Conservation (phyloP, 441 rosid species). For the Gossypium armourianum region DNA sequence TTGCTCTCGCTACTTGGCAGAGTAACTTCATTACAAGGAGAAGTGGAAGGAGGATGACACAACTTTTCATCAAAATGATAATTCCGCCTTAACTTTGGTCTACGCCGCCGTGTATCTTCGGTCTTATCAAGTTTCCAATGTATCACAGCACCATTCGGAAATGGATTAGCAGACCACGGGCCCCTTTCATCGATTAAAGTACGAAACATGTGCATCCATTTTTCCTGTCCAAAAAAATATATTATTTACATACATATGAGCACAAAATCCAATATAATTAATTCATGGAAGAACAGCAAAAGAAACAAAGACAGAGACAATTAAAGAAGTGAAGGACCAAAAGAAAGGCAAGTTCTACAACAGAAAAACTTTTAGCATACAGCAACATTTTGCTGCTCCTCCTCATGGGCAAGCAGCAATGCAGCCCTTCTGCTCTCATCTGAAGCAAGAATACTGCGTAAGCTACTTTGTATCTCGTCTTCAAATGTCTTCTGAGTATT, state of each 20-base stretch:
- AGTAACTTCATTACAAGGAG: conserved; percentile 37
- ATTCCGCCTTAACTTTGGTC: conserved; percentile 81
- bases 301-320: neutral
- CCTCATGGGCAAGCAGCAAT: conserved; percentile 59
- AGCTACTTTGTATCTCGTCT: conserved; percentile 58
- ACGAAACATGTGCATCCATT: conserved; percentile 94
- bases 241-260: conserved; percentile 8
- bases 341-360: conserved; percentile 1
- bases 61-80: conserved; percentile 84
- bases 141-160: conserved; percentile 57
- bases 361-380: conserved; percentile 31
- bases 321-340: neutral
- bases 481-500: conserved; percentile 56
- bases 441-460: conserved; percentile 54
- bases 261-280: conserved; percentile 8
- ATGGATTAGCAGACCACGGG: conserved; percentile 95
- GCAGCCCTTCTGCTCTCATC: conserved; percentile 72
- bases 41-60: conserved; percentile 53
- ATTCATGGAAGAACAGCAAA: neutral
- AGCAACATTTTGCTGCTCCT: conserved; percentile 79
- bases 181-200: conserved; percentile 91
- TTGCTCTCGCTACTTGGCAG: conserved; percentile 41
- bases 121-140: conserved; percentile 98
- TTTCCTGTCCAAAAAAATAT: conserved; percentile 40
- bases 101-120: conserved; percentile 90